Evolutionary conservation across 164 flowering plant species (phyloP), one percentile per base, ranked within the genome.

Genomic region (Nymphaea thermarum): DNA sequence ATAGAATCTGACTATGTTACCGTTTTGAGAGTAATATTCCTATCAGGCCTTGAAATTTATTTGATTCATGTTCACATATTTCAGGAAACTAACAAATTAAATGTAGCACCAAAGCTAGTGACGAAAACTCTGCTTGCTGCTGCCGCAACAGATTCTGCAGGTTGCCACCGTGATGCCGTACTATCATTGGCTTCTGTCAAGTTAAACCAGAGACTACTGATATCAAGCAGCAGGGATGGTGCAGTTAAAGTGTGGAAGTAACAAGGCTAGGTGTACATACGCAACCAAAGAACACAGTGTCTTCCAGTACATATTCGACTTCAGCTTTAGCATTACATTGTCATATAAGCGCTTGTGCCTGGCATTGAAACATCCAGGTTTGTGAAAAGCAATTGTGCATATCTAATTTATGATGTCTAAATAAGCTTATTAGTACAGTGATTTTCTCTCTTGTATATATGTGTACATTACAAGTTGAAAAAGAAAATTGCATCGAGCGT

Each of bases 161-260:
- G 98, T 67, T 89, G 96, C 75, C 97, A 93, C 74, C 96, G 86
- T 17, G 98, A 93, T 64, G 85, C 90, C 2, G 74, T 94, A 60
- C 80, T 86, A 17, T 87, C 98, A 47, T 70, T 94, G 74, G 93
- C 96, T 65, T 88, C 96, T 44, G 86, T 90, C 43, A 90, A 92
- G 76, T 73, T 95, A 80, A 92, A 86, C 78, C 99, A 92, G 77
- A 85, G 96, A 77, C 92, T 88, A 64, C 68, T 95, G 65, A 78
- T 95, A 73, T 95, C 98, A 18, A 81, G 98, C 82, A 80, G 97
- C 72, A 85, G 99, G 80, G 99, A 94, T 82, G 99, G 98, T 45
- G 91, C 98, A 63, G 81, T 94, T 67, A 94, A 94, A 83, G 98
- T 94, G 74, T 94, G 99, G 99, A 94, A 87, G 84, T 94, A 78